Evolutionary conservation across 257 asterid genomes (phyloP), one percentile per base, ranked within the genome.

Genomic region (Rubia yunnanensis): DNA sequence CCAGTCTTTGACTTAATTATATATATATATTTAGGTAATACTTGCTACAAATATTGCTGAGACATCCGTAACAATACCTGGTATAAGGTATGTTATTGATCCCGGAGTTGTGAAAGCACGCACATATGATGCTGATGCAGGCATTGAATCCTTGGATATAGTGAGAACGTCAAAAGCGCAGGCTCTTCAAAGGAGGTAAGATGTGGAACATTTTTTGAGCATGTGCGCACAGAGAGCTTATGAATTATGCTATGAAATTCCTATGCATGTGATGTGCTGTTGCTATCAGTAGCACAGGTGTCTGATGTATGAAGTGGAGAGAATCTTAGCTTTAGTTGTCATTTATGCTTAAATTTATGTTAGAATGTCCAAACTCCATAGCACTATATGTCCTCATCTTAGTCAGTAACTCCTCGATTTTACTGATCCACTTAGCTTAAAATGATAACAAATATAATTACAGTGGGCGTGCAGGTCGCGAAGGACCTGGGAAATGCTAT

Each of bases 391-490:
- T 1, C 8, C 3, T 17, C 44, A 6, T 18, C 7, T 59, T 34
- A 30, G 24, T 55, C 3, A 27, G 31, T 30, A 48, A 28, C 30
- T 49, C 28, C 20, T 22, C 52, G 32, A 26, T 64, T 36, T 59
- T 72, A 23, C 36, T 22, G 17, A 35, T 24, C 24, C 41, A 26
- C 49, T 22, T 22, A 54, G 27, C 61, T 7, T 30, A 31, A 49
- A 17, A 31, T 9, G 17, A 10, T 68, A 17, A 63, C 39, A 32
- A 58, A 28, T 56, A 64, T 41, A 64, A 67, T 73, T 81, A 76
- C 88, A 92, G 99, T 79, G 99, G 99, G 34, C 97, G 99, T 74
- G 99, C 99, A 66, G 99, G 97, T 64, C 99, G 99, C 73, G 99
- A 94, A 67, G 91, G 95, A 70, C 90, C 94, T 55, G 99, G 99